Conservation (phyloP, 805 yeast species). For the Metschnikowia kunwiensis region DNA sequence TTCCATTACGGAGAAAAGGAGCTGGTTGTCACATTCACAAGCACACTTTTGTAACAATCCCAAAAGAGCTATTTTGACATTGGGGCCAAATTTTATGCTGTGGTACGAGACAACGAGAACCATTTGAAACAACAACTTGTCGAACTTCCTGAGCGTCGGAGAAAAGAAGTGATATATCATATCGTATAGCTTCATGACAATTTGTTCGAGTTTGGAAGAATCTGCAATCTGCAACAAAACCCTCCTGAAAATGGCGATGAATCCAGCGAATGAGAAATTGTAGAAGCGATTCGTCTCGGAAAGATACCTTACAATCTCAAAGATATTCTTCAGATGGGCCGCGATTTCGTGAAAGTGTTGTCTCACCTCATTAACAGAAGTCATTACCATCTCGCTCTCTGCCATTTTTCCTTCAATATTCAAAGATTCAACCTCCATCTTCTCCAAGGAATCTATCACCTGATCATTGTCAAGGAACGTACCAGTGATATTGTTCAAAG, state of each 20-base stretch:
- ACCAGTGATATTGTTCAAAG: conserved; percentile 56
- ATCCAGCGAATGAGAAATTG: conserved; percentile 48
- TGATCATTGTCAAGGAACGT: conserved; percentile 66
- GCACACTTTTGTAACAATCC: no score
- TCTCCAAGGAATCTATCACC: conserved; percentile 58
- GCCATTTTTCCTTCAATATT: conserved; percentile 51
- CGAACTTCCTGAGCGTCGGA: conserved; percentile 43
- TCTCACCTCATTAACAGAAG: conserved; percentile 48
- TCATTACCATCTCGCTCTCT: conserved; percentile 55
- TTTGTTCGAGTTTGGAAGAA: conserved; percentile 16
- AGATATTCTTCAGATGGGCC: conserved; percentile 49
- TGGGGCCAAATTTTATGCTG: conserved; percentile 4
- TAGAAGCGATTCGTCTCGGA: conserved; percentile 50
- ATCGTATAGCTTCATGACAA: conserved; percentile 41
- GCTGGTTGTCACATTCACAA: no score
- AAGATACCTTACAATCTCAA: conserved; percentile 40
- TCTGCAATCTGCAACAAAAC: conserved; percentile 17
- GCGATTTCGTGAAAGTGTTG: conserved; percentile 54
- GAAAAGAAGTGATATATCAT: conserved; percentile 46
- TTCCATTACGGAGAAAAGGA: no score
- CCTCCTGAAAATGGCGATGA: conserved; percentile 19
- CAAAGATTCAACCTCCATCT: conserved; percentile 58
- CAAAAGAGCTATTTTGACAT: no score
- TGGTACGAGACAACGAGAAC: conserved; percentile 31
- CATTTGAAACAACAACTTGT: conserved; percentile 45